Conservation (phyloP, 163 green algal genomes). For the Scenedesmus sp. region DNA sequence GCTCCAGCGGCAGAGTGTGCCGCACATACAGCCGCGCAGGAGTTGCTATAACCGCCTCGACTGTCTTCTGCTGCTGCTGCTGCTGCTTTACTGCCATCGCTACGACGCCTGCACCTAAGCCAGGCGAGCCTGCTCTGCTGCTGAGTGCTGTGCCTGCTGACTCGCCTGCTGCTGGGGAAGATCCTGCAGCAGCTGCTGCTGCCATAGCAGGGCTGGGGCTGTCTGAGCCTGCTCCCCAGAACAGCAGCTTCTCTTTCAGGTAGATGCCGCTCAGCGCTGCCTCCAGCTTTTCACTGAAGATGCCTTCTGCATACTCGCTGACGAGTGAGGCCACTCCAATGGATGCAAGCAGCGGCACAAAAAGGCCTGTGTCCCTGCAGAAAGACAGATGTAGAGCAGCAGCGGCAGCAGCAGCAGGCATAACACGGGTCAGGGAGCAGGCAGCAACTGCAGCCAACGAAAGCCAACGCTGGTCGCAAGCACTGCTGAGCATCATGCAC, state of each 20-base stretch:
- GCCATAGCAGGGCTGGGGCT: background rate
- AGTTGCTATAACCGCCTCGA: constrained; percentile 66
- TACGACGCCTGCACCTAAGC: background rate
- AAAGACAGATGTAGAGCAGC: background rate
- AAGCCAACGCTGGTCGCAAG: background rate
- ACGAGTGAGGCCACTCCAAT: constrained; percentile 69
- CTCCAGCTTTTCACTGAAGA: constrained; percentile 63
- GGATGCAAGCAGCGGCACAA: constrained; percentile 71
- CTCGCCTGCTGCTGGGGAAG: background rate
- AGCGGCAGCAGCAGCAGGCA: background rate
- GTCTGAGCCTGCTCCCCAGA: constrained; percentile 55
- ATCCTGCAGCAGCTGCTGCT: constrained; percentile 6
- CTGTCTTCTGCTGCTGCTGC: constrained; percentile 47
- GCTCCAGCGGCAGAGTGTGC: constrained; percentile 67
- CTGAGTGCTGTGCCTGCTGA: background rate
- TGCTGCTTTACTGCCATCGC: constrained; percentile 11
- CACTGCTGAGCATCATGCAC: background rate
- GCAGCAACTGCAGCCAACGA: background rate
- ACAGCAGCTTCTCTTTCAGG: constrained; percentile 62
- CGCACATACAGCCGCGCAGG: constrained; percentile 69
- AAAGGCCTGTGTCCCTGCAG: constrained; percentile 64
- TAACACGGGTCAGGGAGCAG: too few species aligned
- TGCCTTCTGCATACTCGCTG: constrained; percentile 66
- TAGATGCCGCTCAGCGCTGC: constrained; percentile 54
- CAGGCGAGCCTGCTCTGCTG: background rate